A percentile compares a stretch with the other conserved stretches of the same genome.
phyloP scores from a whole-genome alignment of 352 stramenopile genomes.

The Phytophthora quininea region DNA sequence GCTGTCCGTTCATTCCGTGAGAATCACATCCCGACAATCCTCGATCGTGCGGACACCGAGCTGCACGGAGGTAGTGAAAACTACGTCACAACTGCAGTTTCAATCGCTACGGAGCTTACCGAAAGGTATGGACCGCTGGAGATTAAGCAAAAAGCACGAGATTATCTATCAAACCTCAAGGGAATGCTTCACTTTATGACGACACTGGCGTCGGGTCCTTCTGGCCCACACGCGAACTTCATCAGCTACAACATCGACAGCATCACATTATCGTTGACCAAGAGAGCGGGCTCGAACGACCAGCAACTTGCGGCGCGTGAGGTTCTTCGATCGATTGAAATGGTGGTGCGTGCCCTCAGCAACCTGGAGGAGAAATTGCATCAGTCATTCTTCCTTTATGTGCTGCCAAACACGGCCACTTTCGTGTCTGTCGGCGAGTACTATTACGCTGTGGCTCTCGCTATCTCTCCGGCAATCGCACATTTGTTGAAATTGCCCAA shows the following conservation, averaged over 20 bases:
- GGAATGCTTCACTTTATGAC: slow-evolving; percentile 88
- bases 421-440: slow-evolving; percentile 91
- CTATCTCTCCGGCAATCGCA: slow-evolving; percentile 68
- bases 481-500: slow-evolving; percentile 59
- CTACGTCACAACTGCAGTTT: slow-evolving; percentile 10
- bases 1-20: slow-evolving; percentile 55
- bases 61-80: neutral
- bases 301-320: slow-evolving; percentile 38
- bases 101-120: slow-evolving; percentile 5
- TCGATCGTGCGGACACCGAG: slow-evolving; percentile 48
- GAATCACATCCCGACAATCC: slow-evolving; percentile 51
- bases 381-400: slow-evolving; percentile 89
- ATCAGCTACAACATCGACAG: slow-evolving; percentile 89
- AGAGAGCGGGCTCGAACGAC: slow-evolving; percentile 14
- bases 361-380: slow-evolving; percentile 91
- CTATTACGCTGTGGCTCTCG: slow-evolving; percentile 78
- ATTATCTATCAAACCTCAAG: slow-evolving; percentile 61
- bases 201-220: slow-evolving; percentile 63
- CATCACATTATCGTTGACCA: slow-evolving; percentile 62
- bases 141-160: slow-evolving; percentile 22
- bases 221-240: slow-evolving; percentile 75
- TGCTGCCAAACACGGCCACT: slow-evolving; percentile 68
- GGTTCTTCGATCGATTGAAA: slow-evolving; percentile 62
- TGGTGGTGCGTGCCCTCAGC: slow-evolving; percentile 78
- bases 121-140: slow-evolving; percentile 20